Percentiles rank a stretch among this genome's conserved stretches.
These are phyloP conservation scores for Aspergillus spinulosporus DNA, from an alignment of 2,329 filamentous ascomycete genomes.

Conservation along the genomic window DNA sequence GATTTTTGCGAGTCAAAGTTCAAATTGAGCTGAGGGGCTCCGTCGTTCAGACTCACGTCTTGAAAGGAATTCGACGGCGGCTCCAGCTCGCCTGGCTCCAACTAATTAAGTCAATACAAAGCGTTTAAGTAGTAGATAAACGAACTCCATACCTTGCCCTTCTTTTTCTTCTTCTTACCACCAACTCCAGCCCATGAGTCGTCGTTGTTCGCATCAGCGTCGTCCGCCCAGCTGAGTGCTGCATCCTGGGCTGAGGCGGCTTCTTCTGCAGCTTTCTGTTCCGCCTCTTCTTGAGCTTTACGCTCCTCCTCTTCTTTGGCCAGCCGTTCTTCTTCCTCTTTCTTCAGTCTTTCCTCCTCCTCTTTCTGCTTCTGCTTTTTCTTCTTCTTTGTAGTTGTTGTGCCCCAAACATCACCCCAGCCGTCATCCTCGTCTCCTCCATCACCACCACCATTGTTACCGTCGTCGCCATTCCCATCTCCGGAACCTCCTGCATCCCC, in stretches of 20 bases:
- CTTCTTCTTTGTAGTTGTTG: constrained; percentile 34
- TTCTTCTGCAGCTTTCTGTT: constrained; percentile 28
- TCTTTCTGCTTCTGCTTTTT: constrained; percentile 39
- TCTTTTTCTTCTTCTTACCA: constrained; percentile 56
- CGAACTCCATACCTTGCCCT: constrained; percentile 52
- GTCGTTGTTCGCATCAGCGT: constrained; percentile 45
- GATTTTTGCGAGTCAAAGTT: constrained; percentile 52
- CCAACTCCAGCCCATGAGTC: constrained; percentile 56
- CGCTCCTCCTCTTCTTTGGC: constrained; percentile 30
- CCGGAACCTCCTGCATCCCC: constrained; percentile 41
- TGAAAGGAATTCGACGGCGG: constrained; percentile 47
- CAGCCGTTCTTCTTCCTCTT: constrained; percentile 31
- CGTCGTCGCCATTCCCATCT: constrained; percentile 35
- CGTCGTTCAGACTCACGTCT: constrained; percentile 67
- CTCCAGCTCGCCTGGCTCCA: constrained; percentile 37
- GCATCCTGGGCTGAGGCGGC: constrained; percentile 30
- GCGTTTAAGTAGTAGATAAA: neutral
- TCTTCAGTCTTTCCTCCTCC: constrained; percentile 28
- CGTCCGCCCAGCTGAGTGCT: constrained; percentile 50
- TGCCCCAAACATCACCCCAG: constrained; percentile 42
- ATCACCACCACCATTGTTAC: constrained; percentile 35
- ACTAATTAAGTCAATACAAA: neutral
- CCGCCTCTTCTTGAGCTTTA: constrained; percentile 37
- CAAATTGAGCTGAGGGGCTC: constrained; percentile 58
- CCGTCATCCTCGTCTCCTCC: constrained; percentile 41